Evolutionary conservation across 2,329 filamentous ascomycete species (phyloP).

Genomic region (Magnaporthiopsis incrustans): DNA sequence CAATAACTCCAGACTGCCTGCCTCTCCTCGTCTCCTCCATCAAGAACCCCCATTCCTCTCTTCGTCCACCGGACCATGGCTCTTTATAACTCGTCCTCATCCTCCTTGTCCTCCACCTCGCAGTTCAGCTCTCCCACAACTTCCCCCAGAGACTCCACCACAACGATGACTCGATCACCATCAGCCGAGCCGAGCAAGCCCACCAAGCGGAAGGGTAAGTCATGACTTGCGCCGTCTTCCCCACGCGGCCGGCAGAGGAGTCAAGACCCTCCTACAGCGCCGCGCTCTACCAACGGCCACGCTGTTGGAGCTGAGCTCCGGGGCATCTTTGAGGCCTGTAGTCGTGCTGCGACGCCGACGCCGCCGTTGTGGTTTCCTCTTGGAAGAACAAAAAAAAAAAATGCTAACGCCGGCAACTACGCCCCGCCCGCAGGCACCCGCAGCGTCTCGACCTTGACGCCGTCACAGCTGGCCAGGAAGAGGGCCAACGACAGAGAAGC

Average conservation of each 20-base stretch:
- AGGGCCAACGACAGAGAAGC: slow-evolving; percentile 87
- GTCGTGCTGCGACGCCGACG: background rate
- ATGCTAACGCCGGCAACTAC: slow-evolving; percentile 5
- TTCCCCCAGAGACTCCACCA: slow-evolving; percentile 15
- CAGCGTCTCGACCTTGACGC: slow-evolving; percentile 79
- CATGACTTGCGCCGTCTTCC: slow-evolving; percentile 7
- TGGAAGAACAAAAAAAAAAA: background rate
- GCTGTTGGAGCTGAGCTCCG: slow-evolving; percentile 3
- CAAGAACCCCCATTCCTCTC: background rate
- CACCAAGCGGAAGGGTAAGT: slow-evolving; percentile 38
- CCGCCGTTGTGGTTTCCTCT: no score
- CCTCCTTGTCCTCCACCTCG: slow-evolving; percentile 13
- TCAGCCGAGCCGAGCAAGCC: slow-evolving; percentile 34
- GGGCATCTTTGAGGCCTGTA: background rate
- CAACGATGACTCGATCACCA: slow-evolving; percentile 31
- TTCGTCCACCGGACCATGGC: background rate
- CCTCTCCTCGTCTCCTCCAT: background rate
- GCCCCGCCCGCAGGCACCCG: slow-evolving; percentile 43
- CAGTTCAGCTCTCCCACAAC: slow-evolving; percentile 10
- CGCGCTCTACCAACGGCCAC: slow-evolving; percentile 1
- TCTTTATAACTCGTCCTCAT: background rate
- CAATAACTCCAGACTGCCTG: background rate
- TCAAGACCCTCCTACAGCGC: background rate
- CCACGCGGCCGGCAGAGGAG: background rate
- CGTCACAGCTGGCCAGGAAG: slow-evolving; percentile 83